Base-by-base conservation (phyloP, 1,139 yeast species). In the Hemisphaericaspora lyxosophila region DNA sequence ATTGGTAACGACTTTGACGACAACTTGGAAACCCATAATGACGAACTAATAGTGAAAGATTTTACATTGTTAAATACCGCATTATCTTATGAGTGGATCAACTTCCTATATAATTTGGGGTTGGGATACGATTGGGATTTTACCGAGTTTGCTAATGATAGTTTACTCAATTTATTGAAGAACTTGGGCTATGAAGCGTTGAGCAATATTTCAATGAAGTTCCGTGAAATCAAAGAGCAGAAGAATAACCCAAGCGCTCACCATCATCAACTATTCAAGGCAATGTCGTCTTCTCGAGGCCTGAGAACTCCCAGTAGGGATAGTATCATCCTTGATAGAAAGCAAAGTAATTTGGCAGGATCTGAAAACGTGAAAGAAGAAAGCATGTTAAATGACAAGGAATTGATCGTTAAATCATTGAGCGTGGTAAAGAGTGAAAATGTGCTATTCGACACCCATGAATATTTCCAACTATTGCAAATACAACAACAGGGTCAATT, bases 101-200 rank as follows among this genome's bases (percentile, higher is more conserved):
- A 50, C 37, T 49, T 67, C n/a, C 44, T 69, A 12, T 67, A 59
- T 43, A 58, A 62, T 35, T 48, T 70, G 36, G 75, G 75, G 0
- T 41, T 64, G n/a, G 69, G 61, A 0, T 68, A 59, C 41, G 60
- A 62, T 25, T 69, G 74, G 73, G 64, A 62, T 25, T 55, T 54
- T 35, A 62, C 62, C 37, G 42, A 68, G 14, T 54, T 65, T 26
- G 47, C 62, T 3, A 52, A 50, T 11, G 67, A 64, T n/a, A 60
- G 58, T 32, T 44, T 70, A 8, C 40, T 43, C 26, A 59, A 59
- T 40, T 42, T 67, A 17, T 45, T 68, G 29, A 59, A 59, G 36
- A 71, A 66, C 36, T 48, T 70, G 32, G 57, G 51, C 26, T 54
- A 55, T 31, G 48, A 48, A 32, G 60, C 59, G 0, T 48, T 62